Evolutionary conservation across 768 basidiomycete species (phyloP).

Genomic region (Hypholoma sublateritium): DNA sequence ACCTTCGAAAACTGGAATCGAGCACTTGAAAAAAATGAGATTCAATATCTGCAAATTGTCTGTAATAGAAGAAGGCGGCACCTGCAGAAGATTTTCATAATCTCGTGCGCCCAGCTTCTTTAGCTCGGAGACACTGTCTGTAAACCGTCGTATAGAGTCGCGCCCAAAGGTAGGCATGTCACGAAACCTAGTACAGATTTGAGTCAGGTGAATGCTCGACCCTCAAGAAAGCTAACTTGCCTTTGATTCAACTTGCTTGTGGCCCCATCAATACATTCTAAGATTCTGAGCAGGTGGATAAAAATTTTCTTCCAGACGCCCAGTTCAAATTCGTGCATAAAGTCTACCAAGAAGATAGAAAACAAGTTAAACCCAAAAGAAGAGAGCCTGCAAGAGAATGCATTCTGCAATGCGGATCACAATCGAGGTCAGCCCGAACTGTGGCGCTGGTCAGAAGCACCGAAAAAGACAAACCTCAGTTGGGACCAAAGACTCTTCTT

Average conservation of each 20-base stretch:
- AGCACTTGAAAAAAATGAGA: slow-evolving; percentile 21
- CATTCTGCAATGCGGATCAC: neutral
- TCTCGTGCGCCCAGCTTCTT: slow-evolving; percentile 35
- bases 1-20: slow-evolving; percentile 34
- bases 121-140: slow-evolving; percentile 31
- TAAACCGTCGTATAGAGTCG: slow-evolving; percentile 34
- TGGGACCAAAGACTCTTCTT: neutral
- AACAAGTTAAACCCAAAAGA: slow-evolving; percentile 25
- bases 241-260: slow-evolving; percentile 14
- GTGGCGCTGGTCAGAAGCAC: too few species aligned
- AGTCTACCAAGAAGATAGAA: slow-evolving; percentile 30
- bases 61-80: slow-evolving; percentile 7
- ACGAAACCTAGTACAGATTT: slow-evolving; percentile 20
- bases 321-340: slow-evolving; percentile 41
- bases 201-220: neutral
- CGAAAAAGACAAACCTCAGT: neutral
- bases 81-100: slow-evolving; percentile 45
- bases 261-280: slow-evolving; percentile 17
- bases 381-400: slow-evolving; percentile 13
- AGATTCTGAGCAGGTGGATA: slow-evolving; percentile 32
- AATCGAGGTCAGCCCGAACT: neutral
- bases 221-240: neutral
- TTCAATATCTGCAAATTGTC: neutral
- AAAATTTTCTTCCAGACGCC: slow-evolving; percentile 37
- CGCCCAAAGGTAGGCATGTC: slow-evolving; percentile 26